Percentiles rank a stretch among this genome's conserved stretches.
phyloP scores from a whole-genome alignment of 768 basidiomycete species.

The Suillus plorans region DNA sequence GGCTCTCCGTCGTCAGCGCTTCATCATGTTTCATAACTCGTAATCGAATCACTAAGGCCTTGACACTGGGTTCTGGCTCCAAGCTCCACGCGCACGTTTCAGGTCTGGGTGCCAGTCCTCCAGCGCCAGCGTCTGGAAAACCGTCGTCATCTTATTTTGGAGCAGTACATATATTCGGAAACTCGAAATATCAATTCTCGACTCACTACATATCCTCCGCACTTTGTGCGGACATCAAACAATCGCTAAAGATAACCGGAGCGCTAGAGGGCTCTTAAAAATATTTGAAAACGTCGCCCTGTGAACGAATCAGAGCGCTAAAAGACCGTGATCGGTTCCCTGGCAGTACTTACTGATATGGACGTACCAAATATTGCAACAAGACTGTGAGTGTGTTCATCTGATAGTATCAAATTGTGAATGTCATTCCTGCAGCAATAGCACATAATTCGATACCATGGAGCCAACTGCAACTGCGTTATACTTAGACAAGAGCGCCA shows the following conservation, averaged over 20 bases:
- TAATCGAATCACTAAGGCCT: background rate
- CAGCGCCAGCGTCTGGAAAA: background rate
- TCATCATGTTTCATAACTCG: background rate
- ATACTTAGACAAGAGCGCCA: background rate
- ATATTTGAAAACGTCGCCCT: background rate
- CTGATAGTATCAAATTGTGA: background rate
- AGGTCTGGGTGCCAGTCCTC: background rate
- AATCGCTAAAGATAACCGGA: background rate
- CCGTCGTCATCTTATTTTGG: background rate
- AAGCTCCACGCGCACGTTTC: background rate
- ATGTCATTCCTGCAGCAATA: background rate
- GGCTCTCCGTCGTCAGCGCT: background rate
- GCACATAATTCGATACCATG: background rate
- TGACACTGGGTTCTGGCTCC: background rate
- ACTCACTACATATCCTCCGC: background rate
- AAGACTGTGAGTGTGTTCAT: background rate
- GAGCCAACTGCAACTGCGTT: background rate
- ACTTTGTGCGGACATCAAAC: background rate
- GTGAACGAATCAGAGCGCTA: background rate
- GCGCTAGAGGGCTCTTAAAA: background rate
- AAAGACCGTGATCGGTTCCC: no score
- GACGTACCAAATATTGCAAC: background rate
- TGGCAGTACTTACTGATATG: no score
- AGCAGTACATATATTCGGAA: background rate
- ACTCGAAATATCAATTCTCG: background rate